Evolutionary conservation across 78 protist species (phyloP).

Genomic region (Protostelium mycophagum): DNA sequence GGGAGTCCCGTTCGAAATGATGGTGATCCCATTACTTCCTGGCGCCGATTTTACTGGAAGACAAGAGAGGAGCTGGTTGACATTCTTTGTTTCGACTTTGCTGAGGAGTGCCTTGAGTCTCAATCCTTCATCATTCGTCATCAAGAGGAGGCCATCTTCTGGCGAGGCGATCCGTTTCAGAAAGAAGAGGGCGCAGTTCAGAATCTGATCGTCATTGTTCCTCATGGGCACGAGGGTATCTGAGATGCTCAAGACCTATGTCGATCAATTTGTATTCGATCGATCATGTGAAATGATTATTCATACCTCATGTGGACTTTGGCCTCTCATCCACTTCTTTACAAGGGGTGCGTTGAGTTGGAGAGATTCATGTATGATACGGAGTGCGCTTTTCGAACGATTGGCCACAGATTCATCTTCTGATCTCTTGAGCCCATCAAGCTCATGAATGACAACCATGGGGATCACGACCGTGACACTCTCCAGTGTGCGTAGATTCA

Average conservation of each 20-base stretch:
- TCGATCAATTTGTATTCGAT: no score
- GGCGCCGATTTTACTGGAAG: not conserved
- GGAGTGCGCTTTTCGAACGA: not conserved
- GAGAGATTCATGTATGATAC: not conserved
- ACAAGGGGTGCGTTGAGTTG: not conserved
- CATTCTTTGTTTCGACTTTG: not conserved
- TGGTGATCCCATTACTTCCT: not conserved
- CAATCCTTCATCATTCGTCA: not conserved
- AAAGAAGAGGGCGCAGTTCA: not conserved
- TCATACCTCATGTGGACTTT: not conserved
- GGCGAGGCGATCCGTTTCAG: not conserved
- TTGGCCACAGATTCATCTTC: not conserved
- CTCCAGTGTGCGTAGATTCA: not conserved
- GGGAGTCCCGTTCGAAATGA: not conserved
- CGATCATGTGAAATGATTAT: no score
- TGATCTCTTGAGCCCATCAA: not conserved
- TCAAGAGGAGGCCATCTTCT: not conserved
- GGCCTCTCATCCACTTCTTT: not conserved
- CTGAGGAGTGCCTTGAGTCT: not conserved
- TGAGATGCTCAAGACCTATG: not conserved
- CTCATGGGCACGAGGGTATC: not conserved
- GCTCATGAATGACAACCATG: not conserved
- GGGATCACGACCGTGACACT: not conserved
- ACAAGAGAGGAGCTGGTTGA: not conserved
- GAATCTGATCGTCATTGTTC: not conserved